Base-by-base conservation (phyloP, 2,329 filamentous ascomycete genomes). In the Fusarium coicis region DNA sequence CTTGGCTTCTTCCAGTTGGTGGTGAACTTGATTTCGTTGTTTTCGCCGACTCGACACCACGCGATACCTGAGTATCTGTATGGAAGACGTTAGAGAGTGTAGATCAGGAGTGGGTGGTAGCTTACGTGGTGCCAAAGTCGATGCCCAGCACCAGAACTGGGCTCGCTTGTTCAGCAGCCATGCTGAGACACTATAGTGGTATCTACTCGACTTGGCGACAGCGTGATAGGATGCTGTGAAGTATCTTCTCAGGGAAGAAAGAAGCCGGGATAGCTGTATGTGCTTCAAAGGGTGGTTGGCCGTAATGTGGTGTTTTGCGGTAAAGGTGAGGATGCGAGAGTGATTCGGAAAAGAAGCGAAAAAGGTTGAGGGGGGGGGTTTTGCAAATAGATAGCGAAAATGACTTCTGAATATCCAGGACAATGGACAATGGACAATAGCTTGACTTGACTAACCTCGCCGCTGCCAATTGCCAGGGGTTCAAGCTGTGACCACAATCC, bases 21-120 rank as follows among this genome's bases (percentile, higher is more conserved):
- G 18, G 84, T 70, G 2, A 81, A 67, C 4, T 81, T 72, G 40
- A 81, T 79, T 1, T 76, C 54, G 0, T 78, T 73, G 1, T 76
- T 70, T 14, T 43, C 23, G 7, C 75, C 72, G 0, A 77, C 77
- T 30, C 73, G 75, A 7, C 80, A 79, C 76, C 80, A 87, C 2
- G 84, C 81, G 1, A 85, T 76, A 1, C 85, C 85, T 2, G 84
- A 85, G 64, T 79, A 83, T 0, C 82, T 84, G 7, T 5, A 18
- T 3, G n/a, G 4, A 16, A 10, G 6, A 30, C 11, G 12, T 76
- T 32, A 77, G 59, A 50, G 16, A 36, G n/a, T 10, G 11, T 21
- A 19, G 2, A 4, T 1, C 2, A 15, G 4, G 28, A 44, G 2
- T 2, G 34, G 36, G 6, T 11, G 14, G 16, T 21, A 32, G 5